These are phyloP conservation scores for Leccinum subtestaceum DNA, from an alignment of 768 basidiomycete species.

Conservation along the genomic window DNA sequence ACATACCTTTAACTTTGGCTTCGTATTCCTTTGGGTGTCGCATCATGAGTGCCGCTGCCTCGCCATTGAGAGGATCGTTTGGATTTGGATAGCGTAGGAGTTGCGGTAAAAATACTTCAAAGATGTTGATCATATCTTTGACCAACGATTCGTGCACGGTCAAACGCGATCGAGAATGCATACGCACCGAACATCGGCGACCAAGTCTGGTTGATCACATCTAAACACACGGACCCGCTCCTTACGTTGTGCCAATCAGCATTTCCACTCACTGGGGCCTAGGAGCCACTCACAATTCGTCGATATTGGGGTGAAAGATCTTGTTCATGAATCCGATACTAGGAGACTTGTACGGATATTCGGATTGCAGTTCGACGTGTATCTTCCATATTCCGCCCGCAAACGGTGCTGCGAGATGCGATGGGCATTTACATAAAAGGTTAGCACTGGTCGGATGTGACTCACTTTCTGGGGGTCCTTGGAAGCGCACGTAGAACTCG, in stretches of 20 bases:
- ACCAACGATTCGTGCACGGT: conserved; percentile 1
- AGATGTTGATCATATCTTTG: conserved; percentile 98
- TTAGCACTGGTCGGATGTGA: conserved; percentile 11
- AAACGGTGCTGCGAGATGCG: conserved; percentile 71
- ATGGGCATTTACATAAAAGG: not conserved
- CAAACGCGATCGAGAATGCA: not conserved
- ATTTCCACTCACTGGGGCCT: not conserved
- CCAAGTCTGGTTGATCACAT: conserved; percentile 99
- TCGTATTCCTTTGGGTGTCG: conserved; percentile 97
- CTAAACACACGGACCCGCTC: conserved; percentile 96
- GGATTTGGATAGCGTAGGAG: conserved; percentile 97
- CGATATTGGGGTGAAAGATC: conserved; percentile 99
- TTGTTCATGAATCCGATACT: conserved; percentile 99
- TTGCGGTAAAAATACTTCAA: conserved; percentile 97
- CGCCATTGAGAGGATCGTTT: conserved; percentile 95
- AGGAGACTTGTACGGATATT: conserved; percentile 98
- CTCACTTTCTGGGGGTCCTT: conserved; percentile 92
- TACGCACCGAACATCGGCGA: conserved; percentile 97
- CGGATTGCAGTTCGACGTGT: conserved; percentile 96
- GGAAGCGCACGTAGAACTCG: conserved; percentile 96
- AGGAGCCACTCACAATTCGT: conserved; percentile 75
- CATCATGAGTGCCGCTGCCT: conserved; percentile 96
- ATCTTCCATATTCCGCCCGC: conserved; percentile 99
- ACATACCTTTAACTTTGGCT: conserved; percentile 83
- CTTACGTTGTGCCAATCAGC: conserved; percentile 37